Evolutionary conservation across 805 yeast species (phyloP).

Genomic region (Sungouiella thailandica): DNA sequence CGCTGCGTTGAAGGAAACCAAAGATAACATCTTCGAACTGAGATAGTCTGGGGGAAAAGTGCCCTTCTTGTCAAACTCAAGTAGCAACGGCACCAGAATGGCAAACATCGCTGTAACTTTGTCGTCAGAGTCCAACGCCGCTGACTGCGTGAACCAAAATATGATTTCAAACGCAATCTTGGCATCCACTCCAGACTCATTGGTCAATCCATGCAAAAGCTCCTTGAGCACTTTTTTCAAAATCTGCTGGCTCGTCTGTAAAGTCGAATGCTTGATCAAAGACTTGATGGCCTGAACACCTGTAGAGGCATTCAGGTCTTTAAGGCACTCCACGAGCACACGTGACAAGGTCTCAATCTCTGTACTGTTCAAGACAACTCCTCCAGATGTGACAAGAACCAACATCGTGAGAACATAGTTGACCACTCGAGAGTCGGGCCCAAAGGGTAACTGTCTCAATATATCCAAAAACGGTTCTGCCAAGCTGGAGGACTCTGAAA

Average conservation of each 20-base stretch:
- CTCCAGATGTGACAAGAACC: slow-evolving; percentile 33
- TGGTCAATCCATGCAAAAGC: slow-evolving; percentile 22
- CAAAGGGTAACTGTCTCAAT: slow-evolving; percentile 1
- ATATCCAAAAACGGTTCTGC: slow-evolving; percentile 20
- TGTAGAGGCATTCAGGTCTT: slow-evolving; percentile 18
- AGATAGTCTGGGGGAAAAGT: slow-evolving; percentile 30
- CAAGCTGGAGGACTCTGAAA: slow-evolving; percentile 22
- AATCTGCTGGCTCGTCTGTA: slow-evolving; percentile 34
- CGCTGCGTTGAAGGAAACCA: slow-evolving; percentile 41
- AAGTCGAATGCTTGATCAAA: slow-evolving; percentile 37
- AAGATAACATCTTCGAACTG: slow-evolving; percentile 42
- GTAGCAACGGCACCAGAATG: slow-evolving; percentile 33
- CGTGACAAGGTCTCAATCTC: slow-evolving; percentile 20
- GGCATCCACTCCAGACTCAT: slow-evolving; percentile 16
- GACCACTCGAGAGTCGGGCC: slow-evolving; percentile 3
- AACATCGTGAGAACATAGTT: slow-evolving; percentile 30
- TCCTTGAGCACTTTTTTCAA: slow-evolving; percentile 44
- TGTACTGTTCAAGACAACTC: slow-evolving; percentile 19
- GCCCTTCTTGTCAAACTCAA: slow-evolving; percentile 21
- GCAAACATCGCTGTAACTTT: slow-evolving; percentile 26
- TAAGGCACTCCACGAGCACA: slow-evolving; percentile 21
- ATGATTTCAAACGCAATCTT: slow-evolving; percentile 46
- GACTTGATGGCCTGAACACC: slow-evolving; percentile 57
- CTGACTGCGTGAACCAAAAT: slow-evolving; percentile 38
- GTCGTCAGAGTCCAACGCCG: slow-evolving; percentile 20